Evolutionary conservation across 106 monocot genomes (phyloP), one percentile per base, ranked within the genome.

Genomic region (Platanthera guangdongensis): DNA sequence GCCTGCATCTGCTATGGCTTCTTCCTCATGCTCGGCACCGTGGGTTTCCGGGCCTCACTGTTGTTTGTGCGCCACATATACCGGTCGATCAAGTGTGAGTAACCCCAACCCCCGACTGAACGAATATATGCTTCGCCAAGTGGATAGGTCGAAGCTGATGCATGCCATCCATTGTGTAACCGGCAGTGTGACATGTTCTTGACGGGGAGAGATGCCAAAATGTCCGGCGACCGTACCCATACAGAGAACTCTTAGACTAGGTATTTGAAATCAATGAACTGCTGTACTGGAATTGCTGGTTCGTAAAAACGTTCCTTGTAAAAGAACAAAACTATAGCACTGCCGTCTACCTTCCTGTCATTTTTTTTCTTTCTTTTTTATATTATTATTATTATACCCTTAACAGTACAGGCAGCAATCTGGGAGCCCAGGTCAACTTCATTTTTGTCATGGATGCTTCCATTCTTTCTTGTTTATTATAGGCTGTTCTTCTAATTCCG

Each of bases 1-100:
- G 75, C 80, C 51, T 80, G 80, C 75, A 80, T 80, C 69, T 80
- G 80, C 69, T 80, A 80, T 14, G 75, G 80, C 14, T 80, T 80
- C 69, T 80, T 80, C 69, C 80, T 80, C 51, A 80, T 80, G 80
- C 75, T 80, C 0, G 80, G 80, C 14, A 80, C 75, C 6, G 51
- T 80, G 6, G 80, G 80, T 8, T 80, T 80, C 75, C 80, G 80
- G 65, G 75, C 80, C 52, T 80, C 75, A 2, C 69, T 80, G 16
- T 62, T 80, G 54, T 80, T 80, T 46, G 75, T 80, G 12, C 48
- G 80, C 3, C 80, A 80, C 75, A 80, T 80, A 22, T 80, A 80
- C 74, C 80, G 68, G 22, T 80, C 75, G 53, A 81, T 81, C 75
- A 81, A 81, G 25, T 79, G 73, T 25, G 73, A 79, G 60, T 73